A percentile compares a stretch with the other conserved stretches of the same genome.
Conservation (phyloP, 2,329 filamentous ascomycete genomes). For the Apiospora saccharicola region DNA sequence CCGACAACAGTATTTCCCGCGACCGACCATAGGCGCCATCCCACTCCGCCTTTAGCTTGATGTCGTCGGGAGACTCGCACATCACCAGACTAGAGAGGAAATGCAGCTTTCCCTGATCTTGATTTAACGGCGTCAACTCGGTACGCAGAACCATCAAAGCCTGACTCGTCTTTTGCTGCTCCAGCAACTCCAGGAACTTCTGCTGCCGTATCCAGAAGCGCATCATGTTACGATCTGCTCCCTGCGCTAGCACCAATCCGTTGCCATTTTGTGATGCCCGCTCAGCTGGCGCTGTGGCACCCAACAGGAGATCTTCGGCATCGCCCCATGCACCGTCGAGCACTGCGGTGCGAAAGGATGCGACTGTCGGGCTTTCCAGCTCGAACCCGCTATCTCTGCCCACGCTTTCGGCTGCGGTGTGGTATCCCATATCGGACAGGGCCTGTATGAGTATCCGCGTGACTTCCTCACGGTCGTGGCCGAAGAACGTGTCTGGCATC, state of each 20-base stretch:
- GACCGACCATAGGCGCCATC: constrained; percentile 81
- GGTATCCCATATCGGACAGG: constrained; percentile 86
- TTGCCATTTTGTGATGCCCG: constrained; percentile 46
- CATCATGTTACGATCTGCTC: constrained; percentile 80
- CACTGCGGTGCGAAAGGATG: constrained; percentile 84
- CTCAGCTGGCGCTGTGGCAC: constrained; percentile 49
- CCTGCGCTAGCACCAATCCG: constrained; percentile 77
- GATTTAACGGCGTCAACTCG: constrained; percentile 86
- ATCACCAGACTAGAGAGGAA: constrained; percentile 89
- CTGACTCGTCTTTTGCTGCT: constrained; percentile 73
- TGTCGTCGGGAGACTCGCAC: constrained; percentile 80
- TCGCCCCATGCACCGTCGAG: constrained; percentile 81
- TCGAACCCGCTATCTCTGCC: constrained; percentile 85
- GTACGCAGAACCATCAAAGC: constrained; percentile 85
- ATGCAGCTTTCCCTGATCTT: constrained; percentile 79
- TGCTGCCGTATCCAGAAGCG: constrained; percentile 89
- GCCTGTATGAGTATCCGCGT: constrained; percentile 93
- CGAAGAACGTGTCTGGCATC: constrained; percentile 66
- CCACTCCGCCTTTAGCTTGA: constrained; percentile 82
- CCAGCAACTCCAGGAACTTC: constrained; percentile 91
- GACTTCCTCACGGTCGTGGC: constrained; percentile 91
- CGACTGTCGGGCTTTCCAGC: constrained; percentile 84
- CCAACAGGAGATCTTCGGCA: constrained; percentile 83
- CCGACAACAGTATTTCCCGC: constrained; percentile 76
- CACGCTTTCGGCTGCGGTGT: constrained; percentile 75